Evolutionary conservation across 2,329 filamentous ascomycete species (phyloP).

Genomic region (Triangularia setosa): DNA sequence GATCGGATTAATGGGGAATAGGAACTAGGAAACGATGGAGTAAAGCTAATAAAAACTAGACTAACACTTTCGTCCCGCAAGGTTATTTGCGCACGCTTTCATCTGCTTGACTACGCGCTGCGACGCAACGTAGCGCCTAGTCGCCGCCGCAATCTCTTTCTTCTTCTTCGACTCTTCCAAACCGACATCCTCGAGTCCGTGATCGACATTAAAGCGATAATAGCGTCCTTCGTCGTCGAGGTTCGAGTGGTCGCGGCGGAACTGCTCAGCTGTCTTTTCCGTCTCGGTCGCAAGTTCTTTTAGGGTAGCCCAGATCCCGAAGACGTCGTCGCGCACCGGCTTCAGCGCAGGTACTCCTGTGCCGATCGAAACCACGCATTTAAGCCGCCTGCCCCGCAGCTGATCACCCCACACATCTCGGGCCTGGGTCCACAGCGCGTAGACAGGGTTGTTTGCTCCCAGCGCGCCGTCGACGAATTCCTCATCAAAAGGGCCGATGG

Average conservation of each 20-base stretch:
- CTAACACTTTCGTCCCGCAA: constrained; percentile 21
- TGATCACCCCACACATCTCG: constrained; percentile 32
- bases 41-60: constrained; percentile 6
- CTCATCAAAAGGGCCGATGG: constrained; percentile 18
- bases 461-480: constrained; percentile 38
- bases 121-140: constrained; percentile 17
- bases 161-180: constrained; percentile 36
- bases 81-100: constrained; percentile 19
- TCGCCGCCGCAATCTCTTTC: constrained; percentile 30
- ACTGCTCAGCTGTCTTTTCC: constrained; percentile 36
- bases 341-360: constrained; percentile 34
- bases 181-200: constrained; percentile 38
- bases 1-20: constrained; percentile 1
- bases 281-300: constrained; percentile 36
- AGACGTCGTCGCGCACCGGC: constrained; percentile 28
- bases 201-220: constrained; percentile 43
- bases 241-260: constrained; percentile 32
- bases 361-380: constrained; percentile 39
- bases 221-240: constrained; percentile 34
- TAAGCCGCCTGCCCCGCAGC: constrained; percentile 29
- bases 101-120: constrained; percentile 21
- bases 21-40: constrained; percentile 3
- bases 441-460: constrained; percentile 41
- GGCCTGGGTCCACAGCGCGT: constrained; percentile 34
- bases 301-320: constrained; percentile 29